Conservation (phyloP, 2,329 filamentous ascomycete genomes). For the Colletotrichum chlorophyti region DNA sequence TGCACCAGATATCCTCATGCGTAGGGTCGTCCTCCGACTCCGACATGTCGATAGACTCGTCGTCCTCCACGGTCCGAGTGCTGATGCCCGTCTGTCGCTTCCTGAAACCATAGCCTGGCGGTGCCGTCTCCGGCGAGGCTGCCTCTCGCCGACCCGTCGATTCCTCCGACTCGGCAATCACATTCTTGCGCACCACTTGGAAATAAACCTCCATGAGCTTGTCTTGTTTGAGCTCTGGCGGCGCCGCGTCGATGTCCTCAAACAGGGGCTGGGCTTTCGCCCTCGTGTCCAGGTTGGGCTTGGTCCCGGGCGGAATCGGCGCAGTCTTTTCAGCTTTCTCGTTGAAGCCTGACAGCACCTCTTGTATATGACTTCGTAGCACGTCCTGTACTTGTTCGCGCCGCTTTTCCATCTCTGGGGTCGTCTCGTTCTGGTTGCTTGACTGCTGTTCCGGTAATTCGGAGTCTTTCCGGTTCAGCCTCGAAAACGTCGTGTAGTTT, state of each 20-base stretch:
- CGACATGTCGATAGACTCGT: background rate
- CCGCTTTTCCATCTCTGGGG: constrained; percentile 33
- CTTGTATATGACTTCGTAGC: constrained; percentile 56
- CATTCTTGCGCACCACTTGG: constrained; percentile 46
- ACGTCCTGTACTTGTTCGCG: constrained; percentile 51
- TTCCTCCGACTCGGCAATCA: constrained; percentile 42
- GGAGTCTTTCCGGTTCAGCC: background rate
- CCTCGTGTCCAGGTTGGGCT: constrained; percentile 10
- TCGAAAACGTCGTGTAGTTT: constrained; percentile 7
- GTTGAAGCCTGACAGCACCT: constrained; percentile 54
- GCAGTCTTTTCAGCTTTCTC: constrained; percentile 24
- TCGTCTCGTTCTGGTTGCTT: constrained; percentile 20
- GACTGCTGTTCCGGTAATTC: background rate
- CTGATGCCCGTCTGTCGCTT: background rate
- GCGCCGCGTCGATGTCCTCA: constrained; percentile 52
- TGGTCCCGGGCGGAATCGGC: background rate
- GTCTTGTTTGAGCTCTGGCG: constrained; percentile 55
- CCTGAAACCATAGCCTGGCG: background rate
- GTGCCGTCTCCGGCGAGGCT: background rate
- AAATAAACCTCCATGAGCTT: constrained; percentile 63
- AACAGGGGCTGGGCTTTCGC: constrained; percentile 38
- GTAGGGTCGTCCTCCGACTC: constrained; percentile 8
- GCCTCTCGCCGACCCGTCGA: constrained; percentile 35
- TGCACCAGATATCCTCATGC: constrained; percentile 59
- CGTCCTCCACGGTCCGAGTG: background rate